Conservation (phyloP, 257 asterid species). For the Gentiana macrophylla region DNA sequence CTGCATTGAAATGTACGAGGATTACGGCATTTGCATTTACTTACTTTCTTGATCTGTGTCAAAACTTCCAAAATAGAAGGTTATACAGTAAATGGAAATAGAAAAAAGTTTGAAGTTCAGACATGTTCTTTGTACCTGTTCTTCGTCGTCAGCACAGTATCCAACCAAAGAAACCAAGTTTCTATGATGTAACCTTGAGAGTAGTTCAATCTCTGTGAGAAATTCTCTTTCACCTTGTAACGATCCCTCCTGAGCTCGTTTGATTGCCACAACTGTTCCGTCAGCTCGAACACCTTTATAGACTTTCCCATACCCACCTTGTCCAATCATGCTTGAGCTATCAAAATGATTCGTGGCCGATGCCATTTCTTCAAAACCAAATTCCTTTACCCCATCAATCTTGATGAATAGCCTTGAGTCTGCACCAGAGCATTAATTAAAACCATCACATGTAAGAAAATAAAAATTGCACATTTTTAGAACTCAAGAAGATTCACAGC, state of each 20-base stretch:
- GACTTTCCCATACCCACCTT: conserved; percentile 95
- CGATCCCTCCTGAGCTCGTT: conserved; percentile 93
- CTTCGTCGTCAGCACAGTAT: conserved; percentile 92
- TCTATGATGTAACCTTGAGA: conserved; percentile 90
- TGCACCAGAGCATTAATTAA: conserved; percentile 24
- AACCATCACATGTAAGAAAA: conserved; percentile 1
- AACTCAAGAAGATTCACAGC: too few relatives aligned
- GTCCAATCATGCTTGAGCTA: conserved; percentile 55
- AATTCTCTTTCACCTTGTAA: conserved; percentile 94
- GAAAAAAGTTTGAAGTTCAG: background rate
- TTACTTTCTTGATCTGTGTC: too few relatives aligned
- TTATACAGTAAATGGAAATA: too few relatives aligned
- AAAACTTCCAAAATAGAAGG: too few relatives aligned
- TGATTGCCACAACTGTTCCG: conserved; percentile 79
- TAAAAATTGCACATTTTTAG: too few relatives aligned
- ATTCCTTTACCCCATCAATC: conserved; percentile 81
- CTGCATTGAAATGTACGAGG: conserved; percentile 38
- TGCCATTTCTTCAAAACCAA: conserved; percentile 55
- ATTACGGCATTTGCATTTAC: too few relatives aligned
- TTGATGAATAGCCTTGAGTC: conserved; percentile 62
- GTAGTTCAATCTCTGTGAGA: conserved; percentile 78
- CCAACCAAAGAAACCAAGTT: conserved; percentile 87
- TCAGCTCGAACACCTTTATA: conserved; percentile 73
- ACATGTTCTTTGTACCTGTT: conserved; percentile 48
- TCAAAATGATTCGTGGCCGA: conserved; percentile 58